Base-by-base conservation (phyloP, 805 yeast genomes). In the Metschnikowia aberdeeniae region DNA sequence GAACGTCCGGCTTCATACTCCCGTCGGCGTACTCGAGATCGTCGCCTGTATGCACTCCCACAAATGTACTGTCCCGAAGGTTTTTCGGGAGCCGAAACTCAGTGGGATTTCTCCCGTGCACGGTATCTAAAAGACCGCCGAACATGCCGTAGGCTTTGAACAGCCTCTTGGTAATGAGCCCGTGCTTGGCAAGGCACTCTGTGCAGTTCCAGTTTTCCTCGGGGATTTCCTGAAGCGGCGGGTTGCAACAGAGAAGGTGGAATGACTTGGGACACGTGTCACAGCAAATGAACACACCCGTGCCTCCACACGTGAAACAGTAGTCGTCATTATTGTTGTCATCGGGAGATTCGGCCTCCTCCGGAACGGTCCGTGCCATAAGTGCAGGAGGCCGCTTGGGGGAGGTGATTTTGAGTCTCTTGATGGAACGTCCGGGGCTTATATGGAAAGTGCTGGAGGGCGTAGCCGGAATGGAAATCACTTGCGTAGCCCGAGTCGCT, bases 181-280 rank as follows among this genome's bases (percentile, higher is more conserved):
- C 58, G 35, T 64, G 61, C 46, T 75, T 75, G 14, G 77, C 73
- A 11, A 60, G 54, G 64, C 99, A 92, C 56, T 85, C 88, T 12
- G 76, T 75, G 67, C 99, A 92, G 53, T 75, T 81, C 99, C 99
- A 92, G 50, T 81, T 84, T 31, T 86, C 96, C 39, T 84, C 95
- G 0, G 98, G 98, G 41, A 77, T 73, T 34, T 84, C 89, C 54
- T 84, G 88, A 29, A 84, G 66, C 0, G 99, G 98, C 3, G 98
- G 98, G 56, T 87, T 85, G 49, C 92, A 78, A 62, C 99, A 92
- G 5, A 86, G 73, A 59, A 93, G 89, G 61, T 92, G 99, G 65
- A 92, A 93, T 1, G 96, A 86, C 56, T 76, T 76, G 0, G 97
- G 97, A 64, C 99, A 92, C 1, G 86, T 75, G 56, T 92, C 99